Percentiles rank a stretch among this genome's conserved stretches.
phyloP scores from a whole-genome alignment of 768 basidiomycete species.

The Ramaria sp. region DNA sequence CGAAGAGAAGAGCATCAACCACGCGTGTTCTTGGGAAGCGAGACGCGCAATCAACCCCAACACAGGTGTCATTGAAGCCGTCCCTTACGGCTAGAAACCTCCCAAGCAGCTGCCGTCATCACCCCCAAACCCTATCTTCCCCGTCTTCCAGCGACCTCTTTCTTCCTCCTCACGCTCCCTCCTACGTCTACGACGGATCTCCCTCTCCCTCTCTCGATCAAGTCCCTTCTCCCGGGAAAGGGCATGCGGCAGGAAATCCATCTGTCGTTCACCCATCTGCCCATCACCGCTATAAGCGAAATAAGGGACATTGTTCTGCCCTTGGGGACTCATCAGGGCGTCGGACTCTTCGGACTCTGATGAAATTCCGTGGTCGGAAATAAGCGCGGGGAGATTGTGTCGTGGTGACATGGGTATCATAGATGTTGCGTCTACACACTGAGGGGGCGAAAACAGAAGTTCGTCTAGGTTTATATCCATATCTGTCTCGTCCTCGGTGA shows the following conservation, averaged over 20 bases:
- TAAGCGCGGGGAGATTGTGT: not conserved
- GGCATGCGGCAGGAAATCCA: constrained; percentile 2
- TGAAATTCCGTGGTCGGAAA: not conserved
- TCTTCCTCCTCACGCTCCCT: not conserved
- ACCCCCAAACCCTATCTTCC: not conserved
- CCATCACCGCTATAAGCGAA: not conserved
- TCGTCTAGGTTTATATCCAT: not conserved
- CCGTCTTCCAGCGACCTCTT: constrained; percentile 1
- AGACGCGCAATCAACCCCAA: too few relatives aligned
- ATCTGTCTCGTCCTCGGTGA: not conserved
- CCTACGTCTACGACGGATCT: not conserved
- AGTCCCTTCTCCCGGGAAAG: not conserved
- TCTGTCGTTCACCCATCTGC: not conserved
- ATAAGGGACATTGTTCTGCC: too few relatives aligned
- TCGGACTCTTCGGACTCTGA: constrained; percentile 5
- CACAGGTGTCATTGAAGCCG: too few relatives aligned
- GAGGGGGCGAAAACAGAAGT: not conserved
- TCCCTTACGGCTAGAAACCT: not conserved
- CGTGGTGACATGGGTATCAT: too few relatives aligned
- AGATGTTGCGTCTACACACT: not conserved
- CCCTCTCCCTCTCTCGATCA: not conserved
- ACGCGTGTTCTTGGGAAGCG: too few relatives aligned
- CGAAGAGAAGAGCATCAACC: too few relatives aligned
- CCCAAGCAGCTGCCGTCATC: not conserved
- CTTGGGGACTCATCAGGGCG: not conserved